Evolutionary conservation across 768 basidiomycete species (phyloP), one percentile per base, ranked within the genome.

Genomic region (Lyophyllum semitale): DNA sequence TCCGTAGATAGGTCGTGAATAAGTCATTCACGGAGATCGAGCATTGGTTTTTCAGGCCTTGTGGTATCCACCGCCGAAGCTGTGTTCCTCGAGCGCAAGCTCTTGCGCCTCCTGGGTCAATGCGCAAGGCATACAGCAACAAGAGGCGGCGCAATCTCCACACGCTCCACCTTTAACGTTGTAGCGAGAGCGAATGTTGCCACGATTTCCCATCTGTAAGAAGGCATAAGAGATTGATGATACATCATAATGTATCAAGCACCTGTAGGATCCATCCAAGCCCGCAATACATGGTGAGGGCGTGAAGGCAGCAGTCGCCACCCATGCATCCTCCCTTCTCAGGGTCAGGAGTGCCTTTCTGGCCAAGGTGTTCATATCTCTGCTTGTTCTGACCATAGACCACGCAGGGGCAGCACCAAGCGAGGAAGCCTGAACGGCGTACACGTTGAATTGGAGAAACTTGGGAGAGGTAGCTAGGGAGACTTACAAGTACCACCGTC

Each of bases 51-150:
- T n/a, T 61, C 51, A 63, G 7, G 54, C 48, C 47, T 58, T 62
- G 11, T 51, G 44, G 25, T 44, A 45, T 9, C 23, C 17, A 38
- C 37, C 60, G 3, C 38, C 53, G 33, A 61, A 51, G 32, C 68
- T 72, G 41, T 63, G 62, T 63, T 80, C 78, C 60, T 80, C 79
- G 51, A 73, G 62, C 44, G 69, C 64, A 17, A 80, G 58, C 53
- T 80, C 78, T 27, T 68, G 68, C 30, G 66, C 65, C 53, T 76
- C 78, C 63, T 80, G 79, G 0, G 70, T 68, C 49, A 81, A 68
- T 1, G 69, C 73, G 57, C 80, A 81, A 6, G 78, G 68, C 0
- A 46, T 51, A 62, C 78, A 80, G 58, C 63, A 79, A 25, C 54
- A 70, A 4, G 70, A 54, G 5, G 65, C 41, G 17, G 48, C 51